Percentiles rank a stretch among this genome's conserved stretches.
Conservation (phyloP, 352 stramenopile genomes). For the Elongisporangium undulatum region DNA sequence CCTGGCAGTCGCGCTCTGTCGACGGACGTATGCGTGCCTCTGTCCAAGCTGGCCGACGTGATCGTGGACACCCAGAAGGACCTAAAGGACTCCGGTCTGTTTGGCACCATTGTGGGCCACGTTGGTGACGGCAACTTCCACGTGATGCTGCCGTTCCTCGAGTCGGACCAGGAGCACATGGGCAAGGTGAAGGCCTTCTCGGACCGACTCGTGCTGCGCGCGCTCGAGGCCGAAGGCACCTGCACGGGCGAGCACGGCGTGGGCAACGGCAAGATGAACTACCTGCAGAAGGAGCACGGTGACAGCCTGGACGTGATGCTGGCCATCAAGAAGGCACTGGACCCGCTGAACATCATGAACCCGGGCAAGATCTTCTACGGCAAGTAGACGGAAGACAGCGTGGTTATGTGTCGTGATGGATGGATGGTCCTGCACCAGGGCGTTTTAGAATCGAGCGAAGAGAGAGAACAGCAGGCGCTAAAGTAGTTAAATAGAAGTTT, state of each 20-base stretch:
- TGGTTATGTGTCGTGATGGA: background rate
- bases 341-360: slow-evolving; percentile 97
- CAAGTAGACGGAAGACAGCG: slow-evolving; percentile 6
- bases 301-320: slow-evolving; percentile 91
- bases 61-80: slow-evolving; percentile 92
- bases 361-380: slow-evolving; percentile 95
- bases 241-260: slow-evolving; percentile 99
- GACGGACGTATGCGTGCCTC: slow-evolving; percentile 97
- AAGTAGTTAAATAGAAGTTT: background rate
- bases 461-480: background rate
- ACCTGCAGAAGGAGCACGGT: slow-evolving; percentile 90
- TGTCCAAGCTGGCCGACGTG: slow-evolving; percentile 91
- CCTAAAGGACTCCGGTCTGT: slow-evolving; percentile 82
- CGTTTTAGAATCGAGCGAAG: background rate
- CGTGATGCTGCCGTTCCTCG: slow-evolving; percentile 92
- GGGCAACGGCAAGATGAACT: slow-evolving; percentile 94
- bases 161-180: slow-evolving; percentile 83
- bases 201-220: slow-evolving; percentile 73
- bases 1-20: slow-evolving; percentile 80
- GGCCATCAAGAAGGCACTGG: slow-evolving; percentile 92
- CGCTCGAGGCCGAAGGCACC: slow-evolving; percentile 91
- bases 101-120: slow-evolving; percentile 91
- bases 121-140: slow-evolving; percentile 98
- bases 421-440: too few relatives aligned
- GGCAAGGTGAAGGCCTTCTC: slow-evolving; percentile 87